Evolutionary conservation across 345 rosid species (phyloP).

Genomic region (Populus euphratica): DNA sequence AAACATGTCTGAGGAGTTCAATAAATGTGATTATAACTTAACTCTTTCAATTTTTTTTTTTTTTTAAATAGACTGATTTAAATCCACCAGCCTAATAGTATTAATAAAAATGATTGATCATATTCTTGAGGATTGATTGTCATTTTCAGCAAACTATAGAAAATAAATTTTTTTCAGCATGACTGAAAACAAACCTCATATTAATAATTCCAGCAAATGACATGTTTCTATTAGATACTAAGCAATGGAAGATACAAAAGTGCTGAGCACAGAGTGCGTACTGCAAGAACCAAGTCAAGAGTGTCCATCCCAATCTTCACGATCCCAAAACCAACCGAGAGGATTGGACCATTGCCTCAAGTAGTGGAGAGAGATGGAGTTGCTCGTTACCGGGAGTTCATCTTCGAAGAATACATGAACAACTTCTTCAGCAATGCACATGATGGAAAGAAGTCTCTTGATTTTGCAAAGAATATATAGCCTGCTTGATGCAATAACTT

Average conservation of each 20-base stretch:
- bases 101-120: no score
- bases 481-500: not conserved
- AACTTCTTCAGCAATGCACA: slow-evolving; percentile 48
- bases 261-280: slow-evolving; percentile 52
- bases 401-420: slow-evolving; percentile 48
- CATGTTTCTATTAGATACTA: slow-evolving; percentile 31
- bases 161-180: no score
- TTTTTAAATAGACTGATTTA: no score
- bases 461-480: slow-evolving; percentile 19
- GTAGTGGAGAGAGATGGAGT: slow-evolving; percentile 41
- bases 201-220: not conserved
- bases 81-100: no score
- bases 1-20: no score
- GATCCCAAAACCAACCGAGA: slow-evolving; percentile 36
- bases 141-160: no score
- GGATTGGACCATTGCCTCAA: slow-evolving; percentile 46
- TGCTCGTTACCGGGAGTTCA: slow-evolving; percentile 39
- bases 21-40: no score
- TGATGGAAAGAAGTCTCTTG: slow-evolving; percentile 57
- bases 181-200: not conserved
- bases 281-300: slow-evolving; percentile 43
- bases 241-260: slow-evolving; percentile 62
- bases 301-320: slow-evolving; percentile 56
- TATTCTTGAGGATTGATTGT: no score
- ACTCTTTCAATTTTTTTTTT: no score